Conservation (phyloP, 345 rosid species). For the Rubroshorea leprosula region DNA sequence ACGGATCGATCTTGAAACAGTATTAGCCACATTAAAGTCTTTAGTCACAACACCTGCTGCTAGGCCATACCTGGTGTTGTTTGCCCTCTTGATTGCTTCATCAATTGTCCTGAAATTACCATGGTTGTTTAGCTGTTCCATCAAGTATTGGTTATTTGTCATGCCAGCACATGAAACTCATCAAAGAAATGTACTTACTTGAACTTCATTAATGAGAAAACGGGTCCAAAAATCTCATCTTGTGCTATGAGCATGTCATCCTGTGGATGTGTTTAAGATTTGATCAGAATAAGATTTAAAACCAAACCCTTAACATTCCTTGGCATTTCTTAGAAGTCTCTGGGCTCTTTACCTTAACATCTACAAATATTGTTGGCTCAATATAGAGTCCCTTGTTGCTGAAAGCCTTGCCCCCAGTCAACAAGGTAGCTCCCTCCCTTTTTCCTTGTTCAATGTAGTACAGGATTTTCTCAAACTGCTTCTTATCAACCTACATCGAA, state of each 20-base stretch:
- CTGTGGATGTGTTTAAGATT: slow-evolving; percentile 22
- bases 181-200: slow-evolving; percentile 29
- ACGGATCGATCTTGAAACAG: slow-evolving; percentile 60
- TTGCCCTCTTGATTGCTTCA: slow-evolving; percentile 60
- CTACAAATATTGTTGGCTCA: slow-evolving; percentile 55
- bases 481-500: slow-evolving; percentile 57
- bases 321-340: too few relatives aligned
- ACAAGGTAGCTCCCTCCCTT: slow-evolving; percentile 63
- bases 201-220: slow-evolving; percentile 67
- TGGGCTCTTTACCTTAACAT: slow-evolving; percentile 64
- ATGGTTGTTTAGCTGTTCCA: neutral
- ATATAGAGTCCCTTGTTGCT: slow-evolving; percentile 52
- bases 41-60: slow-evolving; percentile 75
- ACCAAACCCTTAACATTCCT: too few relatives aligned
- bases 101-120: slow-evolving; percentile 48
- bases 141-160: neutral
- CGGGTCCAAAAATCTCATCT: slow-evolving; percentile 81
- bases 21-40: slow-evolving; percentile 56
- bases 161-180: neutral
- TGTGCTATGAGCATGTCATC: slow-evolving; percentile 54
- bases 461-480: slow-evolving; percentile 45
- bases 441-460: slow-evolving; percentile 60
- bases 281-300: too few relatives aligned
- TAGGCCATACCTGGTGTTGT: slow-evolving; percentile 58
- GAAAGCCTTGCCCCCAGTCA: slow-evolving; percentile 50